Base-by-base conservation (phyloP, 805 yeast genomes). In the Kuraishia ogatae region DNA sequence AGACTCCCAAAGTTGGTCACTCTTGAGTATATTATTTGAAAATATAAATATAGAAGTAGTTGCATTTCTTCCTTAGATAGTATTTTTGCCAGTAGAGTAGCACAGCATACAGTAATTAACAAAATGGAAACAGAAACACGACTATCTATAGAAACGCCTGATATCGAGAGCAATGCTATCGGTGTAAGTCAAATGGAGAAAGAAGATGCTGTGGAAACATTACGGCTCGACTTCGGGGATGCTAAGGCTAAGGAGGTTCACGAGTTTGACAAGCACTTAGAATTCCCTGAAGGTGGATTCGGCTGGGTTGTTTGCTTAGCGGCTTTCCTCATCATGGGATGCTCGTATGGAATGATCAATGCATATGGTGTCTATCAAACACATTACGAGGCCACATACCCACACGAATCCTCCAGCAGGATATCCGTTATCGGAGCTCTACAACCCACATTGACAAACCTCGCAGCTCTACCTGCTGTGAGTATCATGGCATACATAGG, bases 281-380 rank as follows among this genome's bases (percentile, higher is more conserved):
- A 66, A 29, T 71, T 69, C 53, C 81, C 82, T 2, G 87, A 84
- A 51, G 79, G 82, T 1, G 83, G 86, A 1, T 62, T 61, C 51
- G 77, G 77, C 15, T 85, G 87, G 71, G 71, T 84, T 65, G 72
- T 75, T 2, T 82, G 82, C 0, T 66, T 79, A 2, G 80, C 79
- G 20, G 72, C 74, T 0, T 75, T 79, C 68, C 67, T 77, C 19
- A 62, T 73, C 64, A 64, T 73, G 73, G 62, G 76, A 61, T 64
- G 78, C 56, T 77, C 84, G 0, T 83, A 80, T 76, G 89, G 89
- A 19, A 72, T 82, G 68, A 79, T 79, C 56, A 79, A 83, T 48
- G 71, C 80, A 2, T 83, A 71, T 65, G 88, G 87, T 26, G 80
- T 81, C 2, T 84, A 80, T 61, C 78, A 82, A 54, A 70, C 76